Conservation (phyloP, 2,329 filamentous ascomycete species). For the Exophiala dermatitidis region DNA sequence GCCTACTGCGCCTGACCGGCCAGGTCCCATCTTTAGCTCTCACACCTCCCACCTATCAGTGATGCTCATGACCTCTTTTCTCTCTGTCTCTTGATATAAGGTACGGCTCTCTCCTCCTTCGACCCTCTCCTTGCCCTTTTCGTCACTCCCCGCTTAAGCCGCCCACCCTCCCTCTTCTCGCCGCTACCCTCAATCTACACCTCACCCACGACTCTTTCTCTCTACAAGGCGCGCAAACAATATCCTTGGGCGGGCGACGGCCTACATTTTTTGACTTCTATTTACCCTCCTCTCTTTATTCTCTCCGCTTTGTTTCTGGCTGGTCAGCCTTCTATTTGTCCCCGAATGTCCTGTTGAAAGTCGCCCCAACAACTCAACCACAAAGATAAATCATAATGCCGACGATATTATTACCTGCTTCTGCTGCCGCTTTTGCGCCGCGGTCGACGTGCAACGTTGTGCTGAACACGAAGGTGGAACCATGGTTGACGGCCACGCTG, state of each 20-base stretch:
- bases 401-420: slow-evolving; percentile 85
- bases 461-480: slow-evolving; percentile 81
- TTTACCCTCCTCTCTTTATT: slow-evolving; percentile 31
- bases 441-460: slow-evolving; percentile 92
- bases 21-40: slow-evolving; percentile 25
- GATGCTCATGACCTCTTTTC: slow-evolving; percentile 12
- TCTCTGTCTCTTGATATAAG: slow-evolving; percentile 24
- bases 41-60: slow-evolving; percentile 23
- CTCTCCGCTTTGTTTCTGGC: slow-evolving; percentile 36
- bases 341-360: slow-evolving; percentile 24
- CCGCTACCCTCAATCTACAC: slow-evolving; percentile 12
- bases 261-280: slow-evolving; percentile 8
- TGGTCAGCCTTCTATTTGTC: slow-evolving; percentile 34
- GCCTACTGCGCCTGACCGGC: slow-evolving; percentile 20
- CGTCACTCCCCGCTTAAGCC: slow-evolving; percentile 25
- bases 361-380: neutral
- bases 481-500: slow-evolving; percentile 86
- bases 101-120: slow-evolving; percentile 43
- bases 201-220: slow-evolving; percentile 34
- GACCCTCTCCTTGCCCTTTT: slow-evolving; percentile 38
- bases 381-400: slow-evolving; percentile 58
- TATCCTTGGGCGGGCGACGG: slow-evolving; percentile 51
- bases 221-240: slow-evolving; percentile 57
- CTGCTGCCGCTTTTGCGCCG: slow-evolving; percentile 91
- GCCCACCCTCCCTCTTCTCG: slow-evolving; percentile 10